Conservation (phyloP, 441 rosid species). For the Melastoma candidum region DNA sequence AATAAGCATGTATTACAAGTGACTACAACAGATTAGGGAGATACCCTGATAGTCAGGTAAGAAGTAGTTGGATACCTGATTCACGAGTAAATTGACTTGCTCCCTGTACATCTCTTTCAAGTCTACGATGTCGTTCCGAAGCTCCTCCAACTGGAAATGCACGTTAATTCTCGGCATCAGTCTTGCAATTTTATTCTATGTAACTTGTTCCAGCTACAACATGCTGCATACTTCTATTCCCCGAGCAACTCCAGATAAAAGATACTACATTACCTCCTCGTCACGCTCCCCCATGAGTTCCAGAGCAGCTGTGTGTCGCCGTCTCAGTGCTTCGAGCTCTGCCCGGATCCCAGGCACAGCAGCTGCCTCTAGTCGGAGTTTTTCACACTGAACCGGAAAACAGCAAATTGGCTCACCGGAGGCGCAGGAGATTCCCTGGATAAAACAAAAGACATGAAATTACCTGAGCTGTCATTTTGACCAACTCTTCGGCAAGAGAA, state of each 20-base stretch:
- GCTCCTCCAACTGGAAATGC: slow-evolving; percentile 82
- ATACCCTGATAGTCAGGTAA: too few relatives aligned
- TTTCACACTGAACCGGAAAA: slow-evolving; percentile 62
- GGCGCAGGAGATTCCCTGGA: background rate
- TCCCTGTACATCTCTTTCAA: slow-evolving; percentile 99
- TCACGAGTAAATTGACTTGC: slow-evolving; percentile 95
- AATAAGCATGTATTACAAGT: too few relatives aligned
- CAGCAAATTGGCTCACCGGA: slow-evolving; percentile 10
- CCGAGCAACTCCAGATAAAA: slow-evolving; percentile 3
- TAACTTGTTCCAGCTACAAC: background rate
- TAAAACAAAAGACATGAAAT: slow-evolving; percentile 10
- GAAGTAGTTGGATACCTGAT: slow-evolving; percentile 44
- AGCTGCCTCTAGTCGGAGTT: slow-evolving; percentile 61
- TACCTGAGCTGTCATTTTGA: slow-evolving; percentile 88
- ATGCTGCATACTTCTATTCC: slow-evolving; percentile 5
- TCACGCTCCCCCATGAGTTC: slow-evolving; percentile 99
- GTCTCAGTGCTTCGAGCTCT: slow-evolving; percentile 85
- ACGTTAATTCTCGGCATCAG: slow-evolving; percentile 12
- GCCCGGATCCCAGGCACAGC: slow-evolving; percentile 71
- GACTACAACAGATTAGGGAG: background rate
- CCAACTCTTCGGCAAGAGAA: slow-evolving; percentile 95
- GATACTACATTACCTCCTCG: slow-evolving; percentile 61
- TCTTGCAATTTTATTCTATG: background rate
- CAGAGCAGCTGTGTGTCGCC: slow-evolving; percentile 90
- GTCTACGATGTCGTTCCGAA: slow-evolving; percentile 85